Percentiles rank a stretch among this genome's conserved stretches.
Evolutionary conservation across 257 asterid species (phyloP).

Genomic region (Salvia rosmarinus): DNA sequence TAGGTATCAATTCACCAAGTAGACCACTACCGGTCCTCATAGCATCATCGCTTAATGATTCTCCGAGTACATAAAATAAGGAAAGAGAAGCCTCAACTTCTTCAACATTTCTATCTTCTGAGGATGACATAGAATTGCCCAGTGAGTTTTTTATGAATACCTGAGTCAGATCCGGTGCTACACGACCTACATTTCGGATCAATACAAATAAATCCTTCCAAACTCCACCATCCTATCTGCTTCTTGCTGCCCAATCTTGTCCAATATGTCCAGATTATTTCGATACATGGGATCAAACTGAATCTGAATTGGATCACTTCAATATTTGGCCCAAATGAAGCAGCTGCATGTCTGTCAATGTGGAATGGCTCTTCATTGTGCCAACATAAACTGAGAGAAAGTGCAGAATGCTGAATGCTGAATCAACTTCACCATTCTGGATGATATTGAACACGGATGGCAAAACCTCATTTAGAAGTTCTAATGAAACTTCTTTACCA

Average conservation of each 20-base stretch:
- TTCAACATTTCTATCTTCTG: slow-evolving; percentile 74
- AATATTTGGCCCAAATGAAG: slow-evolving; percentile 78
- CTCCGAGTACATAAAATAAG: slow-evolving; percentile 85
- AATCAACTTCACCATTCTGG: slow-evolving; percentile 70
- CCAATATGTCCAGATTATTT: slow-evolving; percentile 62
- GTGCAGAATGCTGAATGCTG: slow-evolving; percentile 73
- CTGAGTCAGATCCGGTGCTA: slow-evolving; percentile 87
- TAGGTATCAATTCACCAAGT: slow-evolving; percentile 70
- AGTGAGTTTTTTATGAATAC: slow-evolving; percentile 76
- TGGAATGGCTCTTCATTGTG: slow-evolving; percentile 73
- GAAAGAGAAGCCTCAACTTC: slow-evolving; percentile 97
- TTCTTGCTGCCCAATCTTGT: slow-evolving; percentile 87
- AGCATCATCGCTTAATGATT: slow-evolving; percentile 70
- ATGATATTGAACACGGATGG: slow-evolving; percentile 83
- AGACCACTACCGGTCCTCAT: slow-evolving; percentile 70
- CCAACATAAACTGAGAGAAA: slow-evolving; percentile 85
- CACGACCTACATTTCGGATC: slow-evolving; percentile 80
- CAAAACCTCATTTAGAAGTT: slow-evolving; percentile 81
- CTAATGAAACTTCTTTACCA: slow-evolving; percentile 61
- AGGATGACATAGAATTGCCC: slow-evolving; percentile 59
- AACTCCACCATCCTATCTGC: slow-evolving; percentile 91
- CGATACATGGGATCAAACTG: slow-evolving; percentile 75
- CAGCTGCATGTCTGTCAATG: slow-evolving; percentile 69
- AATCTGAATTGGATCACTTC: slow-evolving; percentile 70
- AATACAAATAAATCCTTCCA: slow-evolving; percentile 79